Percentiles rank a stretch among this genome's conserved stretches.
These are phyloP conservation scores for Podaxis sp. DNA, from an alignment of 768 basidiomycete genomes.

Conservation along the genomic window DNA sequence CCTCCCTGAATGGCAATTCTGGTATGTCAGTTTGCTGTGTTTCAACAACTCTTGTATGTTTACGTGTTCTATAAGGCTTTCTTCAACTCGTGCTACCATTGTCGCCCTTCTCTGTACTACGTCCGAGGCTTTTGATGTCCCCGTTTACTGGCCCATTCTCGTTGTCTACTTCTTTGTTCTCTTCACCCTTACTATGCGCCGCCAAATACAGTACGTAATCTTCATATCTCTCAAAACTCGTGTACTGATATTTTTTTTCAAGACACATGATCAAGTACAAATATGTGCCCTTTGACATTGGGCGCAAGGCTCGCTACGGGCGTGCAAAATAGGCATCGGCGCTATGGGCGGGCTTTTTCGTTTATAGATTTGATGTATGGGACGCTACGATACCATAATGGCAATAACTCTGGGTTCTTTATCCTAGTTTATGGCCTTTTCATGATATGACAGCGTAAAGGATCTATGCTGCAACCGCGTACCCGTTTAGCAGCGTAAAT, in stretches of 20 bases:
- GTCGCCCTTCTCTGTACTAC: slow-evolving; percentile 79
- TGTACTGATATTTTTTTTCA: slow-evolving; percentile 14
- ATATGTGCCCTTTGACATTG: slow-evolving; percentile 94
- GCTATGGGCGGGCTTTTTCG: not conserved
- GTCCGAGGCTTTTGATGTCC: slow-evolving; percentile 88
- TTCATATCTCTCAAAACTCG: slow-evolving; percentile 19
- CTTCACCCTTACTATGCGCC: slow-evolving; percentile 92
- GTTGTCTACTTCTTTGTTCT: slow-evolving; percentile 96
- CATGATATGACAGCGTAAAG: not conserved
- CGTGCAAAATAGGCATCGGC: slow-evolving; percentile 24
- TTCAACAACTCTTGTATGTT: not conserved
- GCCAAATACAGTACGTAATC: slow-evolving; percentile 86
- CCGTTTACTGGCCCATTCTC: slow-evolving; percentile 99
- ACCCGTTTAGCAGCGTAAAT: not conserved
- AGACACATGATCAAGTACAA: slow-evolving; percentile 99
- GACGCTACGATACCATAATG: slow-evolving; percentile 11
- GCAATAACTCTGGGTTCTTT: not conserved
- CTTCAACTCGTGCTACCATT: slow-evolving; percentile 85
- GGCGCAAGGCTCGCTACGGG: slow-evolving; percentile 89
- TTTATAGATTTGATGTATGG: slow-evolving; percentile 6
- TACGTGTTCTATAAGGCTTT: slow-evolving; percentile 60
- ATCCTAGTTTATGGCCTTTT: not conserved
- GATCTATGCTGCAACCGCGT: not conserved
- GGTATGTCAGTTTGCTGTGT: slow-evolving; percentile 45
- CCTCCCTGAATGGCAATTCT: slow-evolving; percentile 96